A percentile compares a stretch with the other conserved stretches of the same genome.
Conservation (phyloP, 805 yeast species). For the Pichia membranifaciens region DNA sequence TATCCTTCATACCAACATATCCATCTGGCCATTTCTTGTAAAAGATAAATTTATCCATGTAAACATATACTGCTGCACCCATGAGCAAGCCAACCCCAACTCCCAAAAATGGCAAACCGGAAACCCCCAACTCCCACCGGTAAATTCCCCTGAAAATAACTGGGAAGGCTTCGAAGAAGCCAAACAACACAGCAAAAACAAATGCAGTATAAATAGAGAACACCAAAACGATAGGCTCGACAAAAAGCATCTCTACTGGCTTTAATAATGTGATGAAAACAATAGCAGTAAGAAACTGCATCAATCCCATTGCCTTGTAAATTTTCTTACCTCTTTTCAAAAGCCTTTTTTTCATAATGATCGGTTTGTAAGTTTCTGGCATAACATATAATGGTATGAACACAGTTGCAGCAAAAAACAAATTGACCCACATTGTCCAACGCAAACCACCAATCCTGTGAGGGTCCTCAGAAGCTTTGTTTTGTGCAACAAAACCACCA, state of each 20-base stretch:
- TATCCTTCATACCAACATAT: conserved; percentile 48
- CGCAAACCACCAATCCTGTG: conserved; percentile 45
- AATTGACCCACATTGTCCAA: conserved; percentile 67
- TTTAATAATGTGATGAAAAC: conserved; percentile 48
- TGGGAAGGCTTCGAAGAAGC: conserved; percentile 76
- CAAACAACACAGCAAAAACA: conserved; percentile 71
- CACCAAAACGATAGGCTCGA: conserved; percentile 70
- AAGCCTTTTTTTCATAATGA: conserved; percentile 56
- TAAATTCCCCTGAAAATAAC: conserved; percentile 65
- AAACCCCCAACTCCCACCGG: conserved; percentile 50
- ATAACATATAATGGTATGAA: conserved; percentile 39
- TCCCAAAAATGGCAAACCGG: conserved; percentile 67
- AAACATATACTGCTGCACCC: conserved; percentile 49
- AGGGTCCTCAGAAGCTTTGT: conserved; percentile 27
- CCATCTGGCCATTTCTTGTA: conserved; percentile 61
- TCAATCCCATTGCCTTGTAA: conserved; percentile 31
- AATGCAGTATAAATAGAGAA: conserved; percentile 68
- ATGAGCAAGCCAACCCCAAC: conserved; percentile 61
- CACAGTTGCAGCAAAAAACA: conserved; percentile 60
- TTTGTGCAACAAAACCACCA: conserved; percentile 63
- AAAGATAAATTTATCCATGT: conserved; percentile 41
- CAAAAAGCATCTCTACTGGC: conserved; percentile 62
- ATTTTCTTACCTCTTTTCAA: conserved; percentile 50
- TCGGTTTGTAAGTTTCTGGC: conserved; percentile 73
- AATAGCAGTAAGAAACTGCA: conserved; percentile 39